These are phyloP conservation scores for Cubamyces lactineus DNA, from an alignment of 768 basidiomycete species.

Conservation along the genomic window DNA sequence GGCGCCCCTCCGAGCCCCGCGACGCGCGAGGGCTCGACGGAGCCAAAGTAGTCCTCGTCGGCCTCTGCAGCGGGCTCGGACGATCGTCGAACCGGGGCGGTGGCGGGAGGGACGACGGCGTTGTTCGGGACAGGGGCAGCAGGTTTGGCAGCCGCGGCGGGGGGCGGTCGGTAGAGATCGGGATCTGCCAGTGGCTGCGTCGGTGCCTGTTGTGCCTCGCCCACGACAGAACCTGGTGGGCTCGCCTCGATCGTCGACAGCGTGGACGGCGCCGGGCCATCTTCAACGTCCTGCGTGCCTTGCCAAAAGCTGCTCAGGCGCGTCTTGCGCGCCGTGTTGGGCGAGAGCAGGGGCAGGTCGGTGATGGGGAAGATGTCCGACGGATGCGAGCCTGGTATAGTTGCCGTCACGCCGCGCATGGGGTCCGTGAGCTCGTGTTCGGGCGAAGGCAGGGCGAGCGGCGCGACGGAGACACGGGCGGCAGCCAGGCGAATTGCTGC, in stretches of 20 bases:
- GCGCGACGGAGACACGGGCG: conserved; percentile 79
- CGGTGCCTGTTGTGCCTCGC: conserved; percentile 6
- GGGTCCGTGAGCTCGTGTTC: conserved; percentile 93
- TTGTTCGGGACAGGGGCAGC: conserved; percentile 10
- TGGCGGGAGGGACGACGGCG: conserved; percentile 31
- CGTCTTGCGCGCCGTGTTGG: conserved; percentile 46
- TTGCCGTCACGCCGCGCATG: conserved; percentile 72
- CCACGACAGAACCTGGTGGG: conserved; percentile 23
- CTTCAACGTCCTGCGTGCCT: conserved; percentile 69
- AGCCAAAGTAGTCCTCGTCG: conserved; percentile 39
- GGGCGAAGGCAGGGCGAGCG: conserved; percentile 85
- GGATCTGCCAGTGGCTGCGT: background rate
- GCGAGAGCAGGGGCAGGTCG: conserved; percentile 47
- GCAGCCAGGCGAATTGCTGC: conserved; percentile 89
- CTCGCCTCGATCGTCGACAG: conserved; percentile 37
- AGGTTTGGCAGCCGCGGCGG: conserved; percentile 11
- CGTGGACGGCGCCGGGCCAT: conserved; percentile 25
- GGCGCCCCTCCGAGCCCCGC: background rate
- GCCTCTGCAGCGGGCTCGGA: conserved; percentile 7
- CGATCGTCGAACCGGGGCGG: conserved; percentile 30
- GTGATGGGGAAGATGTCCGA: conserved; percentile 31
- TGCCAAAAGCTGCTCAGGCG: conserved; percentile 77
- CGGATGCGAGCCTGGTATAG: conserved; percentile 66
- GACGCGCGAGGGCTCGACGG: conserved; percentile 12
- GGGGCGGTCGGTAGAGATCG: background rate